Evolutionary conservation across 495 filamentous ascomycete genomes (phyloP), one percentile per base, ranked within the genome.

Genomic region (Podospora bellae-mahoneyi): DNA sequence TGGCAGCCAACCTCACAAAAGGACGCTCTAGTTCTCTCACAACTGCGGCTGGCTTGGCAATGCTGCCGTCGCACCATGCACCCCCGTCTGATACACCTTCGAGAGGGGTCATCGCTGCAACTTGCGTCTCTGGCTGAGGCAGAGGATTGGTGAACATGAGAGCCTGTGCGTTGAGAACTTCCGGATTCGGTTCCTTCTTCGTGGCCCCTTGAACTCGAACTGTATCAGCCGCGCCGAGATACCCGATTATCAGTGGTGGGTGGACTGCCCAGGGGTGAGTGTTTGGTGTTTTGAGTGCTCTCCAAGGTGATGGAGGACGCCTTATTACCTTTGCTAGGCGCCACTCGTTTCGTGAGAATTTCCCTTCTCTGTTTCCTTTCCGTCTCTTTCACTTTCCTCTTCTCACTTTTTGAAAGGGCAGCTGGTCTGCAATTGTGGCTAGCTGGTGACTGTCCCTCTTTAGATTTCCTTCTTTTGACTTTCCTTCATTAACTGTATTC

Each of bases 381-480:
- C 30, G 44, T 66, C 28, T 32, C 58, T 64, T 60, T 30, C 39
- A 4, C 44, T 55, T 18, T 28, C 55, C 55, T 60, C 32, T 28
- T 5, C 18, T 62, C 54, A 54, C 23, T 39, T 65, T 69, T 30
- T 53, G 66, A 27, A n/a, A 66, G 54, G 63, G 68, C 71, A 68
- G 66, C 68, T 66, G 68, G 68, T 67, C 70, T 69, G 64, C 67
- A 32, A 56, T 69, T 48, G 59, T 30, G 64, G 63, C 64, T 62
- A 62, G 62, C 59, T 59, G 39, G 34, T 34, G 55, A 44, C 60
- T 68, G 59, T n/a, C 0, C 19, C 5, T 65, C 54, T 66, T 26
- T 61, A 27, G 65, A 10, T 62, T 60, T 2, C 34, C 18, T 58
- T 65, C 20, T 39, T 32, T 62, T 48, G 1, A 4, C 62, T 30